Conservation (phyloP, 163 green algal species). For the Prototheca wickerhamii region DNA sequence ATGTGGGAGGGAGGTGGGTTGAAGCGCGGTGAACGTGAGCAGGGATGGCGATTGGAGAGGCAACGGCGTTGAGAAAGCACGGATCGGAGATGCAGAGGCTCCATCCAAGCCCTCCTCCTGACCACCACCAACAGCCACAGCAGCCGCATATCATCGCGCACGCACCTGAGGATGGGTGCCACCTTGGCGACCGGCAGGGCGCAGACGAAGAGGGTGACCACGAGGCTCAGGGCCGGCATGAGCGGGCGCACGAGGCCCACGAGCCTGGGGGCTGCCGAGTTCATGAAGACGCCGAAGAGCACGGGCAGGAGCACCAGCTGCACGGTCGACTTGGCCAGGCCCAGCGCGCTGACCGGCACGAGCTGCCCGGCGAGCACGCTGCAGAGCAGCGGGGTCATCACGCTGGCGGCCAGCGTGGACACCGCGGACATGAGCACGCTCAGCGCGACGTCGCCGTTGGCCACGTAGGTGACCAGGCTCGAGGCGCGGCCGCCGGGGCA, state of each 20-base stretch:
- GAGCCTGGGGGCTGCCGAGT: constrained; percentile 49
- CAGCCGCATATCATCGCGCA: background rate
- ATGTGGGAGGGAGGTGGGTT: background rate
- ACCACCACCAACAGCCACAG: background rate
- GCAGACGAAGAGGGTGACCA: constrained; percentile 55
- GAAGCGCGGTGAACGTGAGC: background rate
- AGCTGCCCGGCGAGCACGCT: constrained; percentile 42
- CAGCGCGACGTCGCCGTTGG: constrained; percentile 58
- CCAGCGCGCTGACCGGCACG: constrained; percentile 35
- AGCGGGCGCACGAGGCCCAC: constrained; percentile 42
- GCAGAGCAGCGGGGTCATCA: constrained; percentile 67
- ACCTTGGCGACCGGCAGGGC: constrained; percentile 61
- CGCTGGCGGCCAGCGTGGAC: constrained; percentile 35
- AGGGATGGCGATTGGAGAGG: no score
- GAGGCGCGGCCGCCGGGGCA: constrained; percentile 64
- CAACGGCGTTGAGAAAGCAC: no score
- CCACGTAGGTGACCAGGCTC: constrained; percentile 64
- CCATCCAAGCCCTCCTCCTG: background rate
- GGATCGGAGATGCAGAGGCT: background rate
- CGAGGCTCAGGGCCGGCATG: constrained; percentile 52
- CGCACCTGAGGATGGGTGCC: constrained; percentile 32
- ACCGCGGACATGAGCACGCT: constrained; percentile 73
- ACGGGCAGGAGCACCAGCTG: constrained; percentile 78
- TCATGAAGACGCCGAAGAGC: constrained; percentile 51
- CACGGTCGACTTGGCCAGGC: constrained; percentile 49